A percentile compares a stretch with the other conserved stretches of the same genome.
These are phyloP conservation scores for Styphnolobium japonicum DNA, from an alignment of 306 rosid genomes.

Conservation along the genomic window DNA sequence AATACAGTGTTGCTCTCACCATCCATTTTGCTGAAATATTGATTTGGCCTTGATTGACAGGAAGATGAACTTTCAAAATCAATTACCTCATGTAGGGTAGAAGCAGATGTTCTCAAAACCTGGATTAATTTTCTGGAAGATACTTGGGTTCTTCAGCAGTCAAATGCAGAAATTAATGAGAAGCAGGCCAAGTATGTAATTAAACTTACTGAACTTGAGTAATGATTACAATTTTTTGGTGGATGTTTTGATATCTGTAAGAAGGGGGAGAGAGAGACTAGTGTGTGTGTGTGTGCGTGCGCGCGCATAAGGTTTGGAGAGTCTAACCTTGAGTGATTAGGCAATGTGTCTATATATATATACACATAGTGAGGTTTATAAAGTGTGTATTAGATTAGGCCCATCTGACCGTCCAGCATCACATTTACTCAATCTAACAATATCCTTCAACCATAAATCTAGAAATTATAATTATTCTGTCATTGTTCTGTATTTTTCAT, in stretches of 20 bases:
- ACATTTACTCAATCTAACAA: neutral
- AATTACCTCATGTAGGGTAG: constrained; percentile 62
- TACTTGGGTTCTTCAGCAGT: constrained; percentile 82
- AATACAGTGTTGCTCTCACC: neutral
- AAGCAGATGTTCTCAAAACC: constrained; percentile 77
- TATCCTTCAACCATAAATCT: neutral
- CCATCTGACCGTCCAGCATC: neutral
- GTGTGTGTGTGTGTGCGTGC: too few species aligned
- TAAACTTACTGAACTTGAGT: constrained; percentile 24
- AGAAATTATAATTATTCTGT: neutral
- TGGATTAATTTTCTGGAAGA: constrained; percentile 98
- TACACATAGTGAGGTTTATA: neutral
- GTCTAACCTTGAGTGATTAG: constrained; percentile 8
- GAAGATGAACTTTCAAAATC: constrained; percentile 86
- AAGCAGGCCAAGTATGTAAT: constrained; percentile 77
- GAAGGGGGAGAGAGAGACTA: neutral
- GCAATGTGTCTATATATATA: neutral
- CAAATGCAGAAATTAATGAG: constrained; percentile 62
- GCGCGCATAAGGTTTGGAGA: neutral
- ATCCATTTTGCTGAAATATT: constrained; percentile 23
- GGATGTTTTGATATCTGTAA: neutral
- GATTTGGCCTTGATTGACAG: constrained; percentile 45
- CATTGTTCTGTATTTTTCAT: constrained; percentile 16
- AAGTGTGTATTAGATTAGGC: neutral
- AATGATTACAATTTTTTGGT: constrained; percentile 8